Evolutionary conservation across 805 yeast genomes (phyloP), one percentile per base, ranked within the genome.

Genomic region (Cyberlindnera nakhonratchasimensis): DNA sequence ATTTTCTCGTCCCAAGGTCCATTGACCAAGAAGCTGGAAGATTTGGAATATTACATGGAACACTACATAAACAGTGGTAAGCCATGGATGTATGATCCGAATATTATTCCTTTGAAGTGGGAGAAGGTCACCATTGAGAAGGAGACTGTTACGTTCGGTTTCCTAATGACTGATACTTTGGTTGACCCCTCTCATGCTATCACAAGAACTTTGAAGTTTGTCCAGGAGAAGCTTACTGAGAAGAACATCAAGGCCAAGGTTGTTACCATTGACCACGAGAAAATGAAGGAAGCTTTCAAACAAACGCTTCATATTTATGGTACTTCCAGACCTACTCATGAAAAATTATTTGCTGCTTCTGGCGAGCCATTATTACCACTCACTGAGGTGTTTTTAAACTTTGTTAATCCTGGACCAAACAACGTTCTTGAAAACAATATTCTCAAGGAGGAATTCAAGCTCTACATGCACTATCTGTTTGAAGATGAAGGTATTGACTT

Each of bases 1-100:
- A 80, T 83, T 39, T 72, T 75, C 32, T 80, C 85, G 5, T 82
- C 82, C 18, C 75, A 72, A 39, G 91, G 90, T 16, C 93, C 91
- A 29, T 58, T 84, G 61, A 71, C 86, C 6, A 73, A 81, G 52
- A 64, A 75, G 3, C 61, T 81, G 31, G 85, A 80, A 5, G 90
- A 84, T 62, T 60, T 84, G 47, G 88, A 82, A 17, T 67, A 76
- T 48, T 79, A 79, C 66, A 82, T 82, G 87, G 72, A 77, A 44
- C 53, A 67, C 23, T 80, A 77, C 57, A 50, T 57, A 32, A 57
- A 57, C 39, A 66, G 67, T 18, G 88, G 86, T 46, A 67, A 76
- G 51, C 89, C 88, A 16, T 80, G 87, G 86, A 64, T 66, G 24
- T 55, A 55, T 19, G 82, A 77, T 52, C 65, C 66, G 14, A 48